phyloP scores from a whole-genome alignment of 2,329 filamentous ascomycete species.

The Plectosphaerella plurivora region DNA sequence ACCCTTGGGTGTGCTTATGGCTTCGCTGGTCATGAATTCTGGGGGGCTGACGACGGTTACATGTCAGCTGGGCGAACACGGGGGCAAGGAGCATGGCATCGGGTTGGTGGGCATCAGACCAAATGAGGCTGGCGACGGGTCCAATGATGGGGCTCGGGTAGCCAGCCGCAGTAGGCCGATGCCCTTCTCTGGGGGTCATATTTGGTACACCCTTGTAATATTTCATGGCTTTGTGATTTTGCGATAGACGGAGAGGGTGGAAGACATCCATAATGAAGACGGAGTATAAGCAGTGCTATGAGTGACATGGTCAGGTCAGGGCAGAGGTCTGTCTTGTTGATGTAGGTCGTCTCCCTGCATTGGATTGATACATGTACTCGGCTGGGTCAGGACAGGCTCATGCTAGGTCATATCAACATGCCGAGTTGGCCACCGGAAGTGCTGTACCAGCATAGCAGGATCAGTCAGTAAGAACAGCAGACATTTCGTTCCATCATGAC shows the following conservation, averaged over 20 bases:
- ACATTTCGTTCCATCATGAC: too few species aligned
- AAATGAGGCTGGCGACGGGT: not conserved
- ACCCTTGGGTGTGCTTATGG: not conserved
- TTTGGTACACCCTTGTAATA: constrained; percentile 1
- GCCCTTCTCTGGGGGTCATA: not conserved
- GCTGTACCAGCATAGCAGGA: too few species aligned
- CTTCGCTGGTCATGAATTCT: not conserved
- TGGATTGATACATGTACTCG: too few species aligned
- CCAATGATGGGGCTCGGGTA: not conserved
- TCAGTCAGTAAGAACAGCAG: too few species aligned
- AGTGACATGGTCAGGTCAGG: not conserved
- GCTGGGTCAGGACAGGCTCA: too few species aligned
- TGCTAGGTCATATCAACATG: too few species aligned
- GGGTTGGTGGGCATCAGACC: not conserved
- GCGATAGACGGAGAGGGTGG: not conserved
- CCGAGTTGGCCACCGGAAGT: too few species aligned
- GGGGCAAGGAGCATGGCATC: not conserved
- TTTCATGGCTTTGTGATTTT: not conserved
- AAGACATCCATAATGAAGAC: not conserved
- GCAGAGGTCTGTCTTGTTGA: too few species aligned
- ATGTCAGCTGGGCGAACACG: not conserved
- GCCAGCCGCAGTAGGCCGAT: not conserved
- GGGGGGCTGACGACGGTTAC: not conserved
- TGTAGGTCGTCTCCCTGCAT: too few species aligned
- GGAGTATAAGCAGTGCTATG: not conserved